Percentiles rank a stretch among this genome's conserved stretches.
Evolutionary conservation across 2,329 filamentous ascomycete genomes (phyloP).

Genomic region (Metarhizium robertsii): DNA sequence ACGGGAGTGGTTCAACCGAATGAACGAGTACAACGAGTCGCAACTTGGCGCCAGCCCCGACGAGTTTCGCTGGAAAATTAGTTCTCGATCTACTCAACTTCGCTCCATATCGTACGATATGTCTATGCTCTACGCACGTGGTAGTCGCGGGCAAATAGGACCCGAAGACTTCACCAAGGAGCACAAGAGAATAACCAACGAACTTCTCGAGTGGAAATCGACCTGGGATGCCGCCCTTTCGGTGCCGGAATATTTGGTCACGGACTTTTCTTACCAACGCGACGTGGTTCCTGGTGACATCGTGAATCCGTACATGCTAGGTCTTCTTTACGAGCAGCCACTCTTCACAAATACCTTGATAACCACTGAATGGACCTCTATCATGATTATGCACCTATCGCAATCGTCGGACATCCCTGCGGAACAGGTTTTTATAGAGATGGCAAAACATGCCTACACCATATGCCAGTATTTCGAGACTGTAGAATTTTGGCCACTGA

Average conservation of each 20-base stretch:
- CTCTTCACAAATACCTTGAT: constrained; percentile 68
- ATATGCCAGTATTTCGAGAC: constrained; percentile 74
- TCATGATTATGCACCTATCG: constrained; percentile 71
- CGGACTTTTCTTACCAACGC: constrained; percentile 47
- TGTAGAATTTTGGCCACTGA: constrained; percentile 61
- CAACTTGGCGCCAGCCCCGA: constrained; percentile 51
- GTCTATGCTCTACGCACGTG: constrained; percentile 64
- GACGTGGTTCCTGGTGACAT: constrained; percentile 53
- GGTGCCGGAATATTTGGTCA: constrained; percentile 53
- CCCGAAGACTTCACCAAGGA: constrained; percentile 56
- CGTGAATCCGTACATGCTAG: constrained; percentile 62
- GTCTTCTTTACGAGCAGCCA: constrained; percentile 59
- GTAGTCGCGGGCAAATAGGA: constrained; percentile 53
- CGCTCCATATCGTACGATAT: constrained; percentile 73
- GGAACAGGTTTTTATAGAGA: constrained; percentile 39
- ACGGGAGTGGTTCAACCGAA: constrained; percentile 66
- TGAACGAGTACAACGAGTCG: constrained; percentile 52
- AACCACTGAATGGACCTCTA: constrained; percentile 67
- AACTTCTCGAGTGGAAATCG: constrained; percentile 39
- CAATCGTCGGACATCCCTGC: constrained; percentile 53
- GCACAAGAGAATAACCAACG: constrained; percentile 42
- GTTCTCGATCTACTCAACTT: constrained; percentile 55
- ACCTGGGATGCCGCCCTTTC: constrained; percentile 53
- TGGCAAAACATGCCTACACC: constrained; percentile 54
- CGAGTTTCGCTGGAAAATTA: constrained; percentile 56